phyloP scores from a whole-genome alignment of 352 stramenopile genomes.

The Phytophthora brassicae region DNA sequence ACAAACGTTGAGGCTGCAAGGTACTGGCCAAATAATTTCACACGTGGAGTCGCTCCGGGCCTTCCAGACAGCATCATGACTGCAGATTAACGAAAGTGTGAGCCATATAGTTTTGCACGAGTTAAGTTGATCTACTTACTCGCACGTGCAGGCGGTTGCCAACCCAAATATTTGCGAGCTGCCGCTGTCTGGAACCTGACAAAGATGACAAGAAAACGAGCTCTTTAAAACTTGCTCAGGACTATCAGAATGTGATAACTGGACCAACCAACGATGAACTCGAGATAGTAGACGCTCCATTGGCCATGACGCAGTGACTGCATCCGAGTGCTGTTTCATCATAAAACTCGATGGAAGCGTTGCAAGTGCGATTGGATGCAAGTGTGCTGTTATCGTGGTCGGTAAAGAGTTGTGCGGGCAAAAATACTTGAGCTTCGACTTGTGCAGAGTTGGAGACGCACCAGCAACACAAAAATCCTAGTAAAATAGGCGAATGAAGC shows the following conservation, averaged over 20 bases:
- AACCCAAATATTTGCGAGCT: slow-evolving; percentile 28
- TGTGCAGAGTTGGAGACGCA: not conserved
- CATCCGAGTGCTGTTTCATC: slow-evolving; percentile 57
- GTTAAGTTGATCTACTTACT: slow-evolving; percentile 21
- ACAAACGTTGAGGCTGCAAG: slow-evolving; percentile 55
- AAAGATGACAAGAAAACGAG: not conserved
- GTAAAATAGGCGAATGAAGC: not conserved
- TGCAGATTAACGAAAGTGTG: slow-evolving; percentile 9
- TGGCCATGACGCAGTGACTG: slow-evolving; percentile 44
- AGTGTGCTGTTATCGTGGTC: not conserved
- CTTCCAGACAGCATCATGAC: slow-evolving; percentile 21
- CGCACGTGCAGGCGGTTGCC: slow-evolving; percentile 44
- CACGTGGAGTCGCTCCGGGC: slow-evolving; percentile 38
- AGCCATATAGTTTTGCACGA: not conserved
- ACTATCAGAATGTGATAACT: not conserved
- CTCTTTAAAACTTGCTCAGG: not conserved
- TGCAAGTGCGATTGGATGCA: slow-evolving; percentile 30
- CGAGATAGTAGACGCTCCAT: slow-evolving; percentile 32
- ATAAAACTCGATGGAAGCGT: slow-evolving; percentile 50
- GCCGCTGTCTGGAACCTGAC: slow-evolving; percentile 39
- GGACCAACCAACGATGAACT: slow-evolving; percentile 43
- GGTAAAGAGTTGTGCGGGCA: slow-evolving; percentile 13
- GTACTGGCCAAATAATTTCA: slow-evolving; percentile 61
- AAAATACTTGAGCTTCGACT: slow-evolving; percentile 17
- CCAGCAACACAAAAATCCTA: slow-evolving; percentile 12